Conservation (phyloP, 106 monocot species). For the Acorus gramineus region DNA sequence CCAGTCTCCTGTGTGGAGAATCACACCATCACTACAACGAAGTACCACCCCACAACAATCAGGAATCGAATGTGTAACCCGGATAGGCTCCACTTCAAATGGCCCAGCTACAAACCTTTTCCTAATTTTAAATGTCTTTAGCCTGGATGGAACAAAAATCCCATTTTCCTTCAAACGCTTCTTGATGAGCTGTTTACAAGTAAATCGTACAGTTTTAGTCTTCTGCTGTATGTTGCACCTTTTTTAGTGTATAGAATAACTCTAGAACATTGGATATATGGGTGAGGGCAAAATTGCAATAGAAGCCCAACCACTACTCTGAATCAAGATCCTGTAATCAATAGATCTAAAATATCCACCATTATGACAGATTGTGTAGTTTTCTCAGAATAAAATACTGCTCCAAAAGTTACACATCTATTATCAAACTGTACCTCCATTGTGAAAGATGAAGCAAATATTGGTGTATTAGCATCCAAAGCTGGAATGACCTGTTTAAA, state of each 20-base stretch:
- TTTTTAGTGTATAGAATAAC: too few species aligned
- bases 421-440: constrained; percentile 60
- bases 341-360: too few species aligned
- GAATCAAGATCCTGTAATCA: too few species aligned
- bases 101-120: constrained; percentile 89
- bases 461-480: constrained; percentile 77
- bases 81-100: constrained; percentile 97
- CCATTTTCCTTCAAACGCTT: constrained; percentile 96
- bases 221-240: too few species aligned
- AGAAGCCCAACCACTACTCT: too few species aligned
- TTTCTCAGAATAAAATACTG: too few species aligned
- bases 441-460: constrained; percentile 95
- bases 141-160: constrained; percentile 80
- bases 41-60: constrained; percentile 98
- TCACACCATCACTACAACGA: constrained; percentile 87
- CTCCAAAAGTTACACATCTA: not conserved
- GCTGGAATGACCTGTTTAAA: constrained; percentile 89
- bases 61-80: constrained; percentile 99
- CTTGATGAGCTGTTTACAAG: constrained; percentile 67
- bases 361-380: not conserved
- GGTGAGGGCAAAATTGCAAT: too few species aligned
- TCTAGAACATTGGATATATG: too few species aligned
- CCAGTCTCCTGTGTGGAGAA: constrained; percentile 99
- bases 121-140: constrained; percentile 63
- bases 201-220: not conserved